These are phyloP conservation scores for Pseudogymnoascus sp. DNA, from an alignment of 2,329 filamentous ascomycete species.

Conservation along the genomic window DNA sequence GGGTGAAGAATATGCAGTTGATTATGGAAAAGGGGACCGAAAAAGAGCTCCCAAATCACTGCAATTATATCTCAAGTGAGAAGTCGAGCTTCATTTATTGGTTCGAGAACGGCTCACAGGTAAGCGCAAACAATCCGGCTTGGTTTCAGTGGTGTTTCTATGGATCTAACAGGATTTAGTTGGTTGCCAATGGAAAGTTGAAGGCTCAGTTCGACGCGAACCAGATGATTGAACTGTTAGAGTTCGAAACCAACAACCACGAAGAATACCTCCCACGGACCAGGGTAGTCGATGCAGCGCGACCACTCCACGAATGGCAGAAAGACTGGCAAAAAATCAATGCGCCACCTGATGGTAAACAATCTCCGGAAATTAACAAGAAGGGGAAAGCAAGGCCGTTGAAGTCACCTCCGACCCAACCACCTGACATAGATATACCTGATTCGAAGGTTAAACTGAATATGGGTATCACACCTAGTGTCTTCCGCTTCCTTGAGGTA, in stretches of 20 bases:
- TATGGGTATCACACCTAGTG: constrained; percentile 52
- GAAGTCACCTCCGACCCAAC: constrained; percentile 52
- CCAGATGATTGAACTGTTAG: constrained; percentile 76
- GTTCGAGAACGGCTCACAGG: constrained; percentile 76
- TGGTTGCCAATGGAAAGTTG: constrained; percentile 70
- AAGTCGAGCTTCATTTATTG: constrained; percentile 81
- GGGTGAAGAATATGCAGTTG: constrained; percentile 78
- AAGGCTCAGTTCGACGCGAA: constrained; percentile 71
- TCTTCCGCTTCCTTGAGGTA: constrained; percentile 59
- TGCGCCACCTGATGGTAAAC: constrained; percentile 43
- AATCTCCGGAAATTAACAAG: constrained; percentile 60
- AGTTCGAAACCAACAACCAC: constrained; percentile 68
- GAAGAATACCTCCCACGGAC: constrained; percentile 77
- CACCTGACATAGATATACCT: constrained; percentile 55
- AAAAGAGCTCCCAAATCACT: constrained; percentile 51
- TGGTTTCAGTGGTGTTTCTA: not conserved
- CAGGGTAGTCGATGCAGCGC: constrained; percentile 52
- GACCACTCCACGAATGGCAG: constrained; percentile 55
- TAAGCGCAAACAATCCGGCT: constrained; percentile 37
- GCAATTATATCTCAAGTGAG: constrained; percentile 66
- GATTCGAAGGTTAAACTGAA: constrained; percentile 48
- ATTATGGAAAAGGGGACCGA: constrained; percentile 64
- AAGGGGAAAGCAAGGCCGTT: constrained; percentile 52
- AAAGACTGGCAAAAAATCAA: constrained; percentile 59
- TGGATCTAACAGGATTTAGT: constrained; percentile 38